Percentiles rank a stretch among this genome's conserved stretches.
Conservation (phyloP, 805 yeast genomes). For the Saturnispora sanitii region DNA sequence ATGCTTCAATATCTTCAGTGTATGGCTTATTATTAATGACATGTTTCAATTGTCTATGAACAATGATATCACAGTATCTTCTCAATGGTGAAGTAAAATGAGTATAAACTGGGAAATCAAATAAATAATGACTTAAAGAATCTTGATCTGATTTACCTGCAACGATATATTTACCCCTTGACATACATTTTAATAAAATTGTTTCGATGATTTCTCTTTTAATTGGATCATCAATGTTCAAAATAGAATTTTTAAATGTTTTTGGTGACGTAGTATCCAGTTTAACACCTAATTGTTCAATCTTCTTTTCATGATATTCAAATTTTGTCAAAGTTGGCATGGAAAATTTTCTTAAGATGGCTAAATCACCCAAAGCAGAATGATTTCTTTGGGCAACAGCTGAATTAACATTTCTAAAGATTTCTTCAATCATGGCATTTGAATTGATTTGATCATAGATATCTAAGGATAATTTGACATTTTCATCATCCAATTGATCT, state of each 20-base stretch:
- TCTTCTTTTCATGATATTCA: constrained; percentile 66
- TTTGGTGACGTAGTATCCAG: constrained; percentile 70
- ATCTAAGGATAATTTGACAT: constrained; percentile 60
- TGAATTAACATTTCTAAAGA: constrained; percentile 69
- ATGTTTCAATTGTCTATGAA: constrained; percentile 80
- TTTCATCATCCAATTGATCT: constrained; percentile 80
- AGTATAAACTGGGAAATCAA: constrained; percentile 77
- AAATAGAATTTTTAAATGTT: constrained; percentile 60
- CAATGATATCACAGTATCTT: constrained; percentile 86
- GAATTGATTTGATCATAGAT: constrained; percentile 55
- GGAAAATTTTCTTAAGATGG: constrained; percentile 80
- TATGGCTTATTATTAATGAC: constrained; percentile 40
- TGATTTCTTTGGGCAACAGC: constrained; percentile 77
- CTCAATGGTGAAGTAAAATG: constrained; percentile 91
- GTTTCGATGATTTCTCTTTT: constrained; percentile 71
- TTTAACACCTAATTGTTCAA: constrained; percentile 52
- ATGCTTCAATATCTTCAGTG: constrained; percentile 50
- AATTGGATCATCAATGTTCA: constrained; percentile 49
- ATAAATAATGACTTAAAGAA: constrained; percentile 66
- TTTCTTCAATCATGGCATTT: constrained; percentile 56
- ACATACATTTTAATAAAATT: constrained; percentile 68
- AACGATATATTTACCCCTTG: constrained; percentile 76
- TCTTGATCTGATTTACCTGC: constrained; percentile 84
- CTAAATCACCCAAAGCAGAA: constrained; percentile 65
- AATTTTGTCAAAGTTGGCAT: constrained; percentile 75